Percentiles rank a stretch among this genome's conserved stretches.
phyloP scores from a whole-genome alignment of 2,329 filamentous ascomycete genomes.

The Fusarium miscanthi region DNA sequence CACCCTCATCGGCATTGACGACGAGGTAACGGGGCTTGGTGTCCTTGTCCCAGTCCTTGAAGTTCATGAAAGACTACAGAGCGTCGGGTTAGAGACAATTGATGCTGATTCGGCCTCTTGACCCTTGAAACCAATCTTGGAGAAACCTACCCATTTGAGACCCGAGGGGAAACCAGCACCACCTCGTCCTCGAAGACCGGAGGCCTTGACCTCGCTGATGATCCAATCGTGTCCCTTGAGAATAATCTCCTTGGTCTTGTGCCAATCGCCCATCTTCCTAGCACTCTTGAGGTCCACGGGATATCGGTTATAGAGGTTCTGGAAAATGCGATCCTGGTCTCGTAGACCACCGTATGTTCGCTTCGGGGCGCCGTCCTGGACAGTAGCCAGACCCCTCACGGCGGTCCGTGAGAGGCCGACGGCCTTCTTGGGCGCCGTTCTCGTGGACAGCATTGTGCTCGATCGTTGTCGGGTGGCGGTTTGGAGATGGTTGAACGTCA shows the following conservation, averaged over 20 bases:
- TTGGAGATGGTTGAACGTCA: conserved; percentile 47
- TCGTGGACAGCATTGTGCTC: conserved; percentile 58
- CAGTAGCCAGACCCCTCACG: conserved; percentile 80
- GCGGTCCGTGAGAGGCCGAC: conserved; percentile 56
- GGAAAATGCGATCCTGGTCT: conserved; percentile 99
- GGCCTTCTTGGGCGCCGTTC: conserved; percentile 54
- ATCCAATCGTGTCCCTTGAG: conserved; percentile 99
- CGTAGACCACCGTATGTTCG: conserved; percentile 85
- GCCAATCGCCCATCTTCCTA: conserved; percentile 98
- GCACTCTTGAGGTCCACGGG: conserved; percentile 91
- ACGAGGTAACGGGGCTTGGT: conserved; percentile 95
- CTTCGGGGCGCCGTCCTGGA: conserved; percentile 77
- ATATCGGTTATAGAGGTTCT: conserved; percentile 96
- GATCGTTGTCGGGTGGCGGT: conserved; percentile 49
- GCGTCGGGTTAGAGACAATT: conserved; percentile 35
- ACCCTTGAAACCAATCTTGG: conserved; percentile 11
- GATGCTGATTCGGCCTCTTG: conserved; percentile 36
- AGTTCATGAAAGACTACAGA: conserved; percentile 96
- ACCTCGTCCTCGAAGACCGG: conserved; percentile 92
- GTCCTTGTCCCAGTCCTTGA: conserved; percentile 99
- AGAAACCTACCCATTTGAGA: conserved; percentile 90
- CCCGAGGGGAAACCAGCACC: conserved; percentile 98
- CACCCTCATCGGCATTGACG: conserved; percentile 98
- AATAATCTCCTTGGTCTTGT: conserved; percentile 99
- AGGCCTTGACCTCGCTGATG: conserved; percentile 96